Evolutionary conservation across 208 protist genomes (phyloP).

Genomic region (Leishmania turanica): DNA sequence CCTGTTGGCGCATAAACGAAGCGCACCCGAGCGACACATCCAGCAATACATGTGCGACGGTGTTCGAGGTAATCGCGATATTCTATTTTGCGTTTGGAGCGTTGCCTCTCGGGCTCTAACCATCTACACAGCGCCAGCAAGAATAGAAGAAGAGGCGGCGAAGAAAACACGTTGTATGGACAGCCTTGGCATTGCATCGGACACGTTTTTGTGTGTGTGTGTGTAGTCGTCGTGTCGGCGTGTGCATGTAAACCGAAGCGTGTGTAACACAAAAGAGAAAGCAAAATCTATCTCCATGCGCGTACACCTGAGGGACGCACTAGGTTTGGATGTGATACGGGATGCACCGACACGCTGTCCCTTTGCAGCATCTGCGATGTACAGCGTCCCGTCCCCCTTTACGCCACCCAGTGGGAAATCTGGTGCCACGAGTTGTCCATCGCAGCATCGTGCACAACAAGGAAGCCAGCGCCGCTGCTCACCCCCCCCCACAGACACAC

Average conservation of each 20-base stretch:
- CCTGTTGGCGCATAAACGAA: background rate
- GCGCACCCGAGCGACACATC: background rate
- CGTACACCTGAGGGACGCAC: background rate
- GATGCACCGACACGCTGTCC: background rate
- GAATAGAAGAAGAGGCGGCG: background rate
- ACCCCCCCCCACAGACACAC: no score
- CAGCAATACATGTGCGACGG: background rate
- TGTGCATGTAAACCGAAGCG: background rate
- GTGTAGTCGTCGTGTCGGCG: background rate
- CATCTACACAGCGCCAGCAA: background rate
- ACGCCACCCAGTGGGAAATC: background rate
- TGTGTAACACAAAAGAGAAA: background rate
- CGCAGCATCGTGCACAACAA: background rate
- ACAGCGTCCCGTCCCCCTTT: background rate
- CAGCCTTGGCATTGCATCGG: background rate
- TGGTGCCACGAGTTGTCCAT: background rate
- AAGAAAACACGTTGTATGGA: background rate
- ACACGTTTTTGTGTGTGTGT: background rate
- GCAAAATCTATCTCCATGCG: background rate
- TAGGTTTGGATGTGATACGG: background rate
- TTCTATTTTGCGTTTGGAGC: background rate
- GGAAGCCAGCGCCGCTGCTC: constrained; percentile 4
- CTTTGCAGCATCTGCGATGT: background rate
- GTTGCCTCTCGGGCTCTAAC: background rate
- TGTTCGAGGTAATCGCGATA: no score